Percentiles rank a stretch among this genome's conserved stretches.
These are phyloP conservation scores for Clathrospora elynae DNA, from an alignment of 2,329 filamentous ascomycete species.

Conservation along the genomic window DNA sequence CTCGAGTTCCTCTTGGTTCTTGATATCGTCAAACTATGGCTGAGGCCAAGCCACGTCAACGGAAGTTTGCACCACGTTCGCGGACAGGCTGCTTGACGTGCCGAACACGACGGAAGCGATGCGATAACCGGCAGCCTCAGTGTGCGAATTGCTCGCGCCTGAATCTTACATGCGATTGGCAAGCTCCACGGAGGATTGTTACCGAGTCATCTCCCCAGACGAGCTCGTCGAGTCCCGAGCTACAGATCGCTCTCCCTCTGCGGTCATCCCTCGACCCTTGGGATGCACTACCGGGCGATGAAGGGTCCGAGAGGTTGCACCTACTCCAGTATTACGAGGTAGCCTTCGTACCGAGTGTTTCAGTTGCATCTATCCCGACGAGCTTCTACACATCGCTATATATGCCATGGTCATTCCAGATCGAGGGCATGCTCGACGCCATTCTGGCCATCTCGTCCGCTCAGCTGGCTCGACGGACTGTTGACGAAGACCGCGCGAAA, in stretches of 20 bases:
- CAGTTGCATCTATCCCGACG: slow-evolving; percentile 41
- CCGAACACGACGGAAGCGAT: slow-evolving; percentile 43
- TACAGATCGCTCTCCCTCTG: slow-evolving; percentile 21
- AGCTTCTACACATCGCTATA: slow-evolving; percentile 46
- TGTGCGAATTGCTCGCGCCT: slow-evolving; percentile 45
- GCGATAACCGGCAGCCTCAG: slow-evolving; percentile 41
- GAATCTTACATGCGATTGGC: slow-evolving; percentile 46
- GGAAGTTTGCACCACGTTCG: slow-evolving; percentile 46
- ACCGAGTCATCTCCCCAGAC: slow-evolving; percentile 7
- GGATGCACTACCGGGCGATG: slow-evolving; percentile 37
- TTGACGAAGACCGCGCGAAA: slow-evolving; percentile 33
- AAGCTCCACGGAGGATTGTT: slow-evolving; percentile 36
- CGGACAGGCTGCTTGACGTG: slow-evolving; percentile 46
- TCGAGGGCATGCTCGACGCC: slow-evolving; percentile 44
- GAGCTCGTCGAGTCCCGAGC: slow-evolving; percentile 20
- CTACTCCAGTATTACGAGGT: slow-evolving; percentile 45
- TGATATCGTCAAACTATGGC: slow-evolving; percentile 32
- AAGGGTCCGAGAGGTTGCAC: slow-evolving; percentile 34
- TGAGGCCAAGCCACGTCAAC: slow-evolving; percentile 41
- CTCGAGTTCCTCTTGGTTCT: slow-evolving; percentile 1
- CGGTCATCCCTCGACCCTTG: slow-evolving; percentile 36
- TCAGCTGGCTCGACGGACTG: slow-evolving; percentile 40
- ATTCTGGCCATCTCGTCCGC: slow-evolving; percentile 45
- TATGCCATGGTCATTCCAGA: slow-evolving; percentile 45
- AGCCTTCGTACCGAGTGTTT: slow-evolving; percentile 45